phyloP scores from a whole-genome alignment of 2,329 filamentous ascomycete species.

The Beauveria brongniartii region DNA sequence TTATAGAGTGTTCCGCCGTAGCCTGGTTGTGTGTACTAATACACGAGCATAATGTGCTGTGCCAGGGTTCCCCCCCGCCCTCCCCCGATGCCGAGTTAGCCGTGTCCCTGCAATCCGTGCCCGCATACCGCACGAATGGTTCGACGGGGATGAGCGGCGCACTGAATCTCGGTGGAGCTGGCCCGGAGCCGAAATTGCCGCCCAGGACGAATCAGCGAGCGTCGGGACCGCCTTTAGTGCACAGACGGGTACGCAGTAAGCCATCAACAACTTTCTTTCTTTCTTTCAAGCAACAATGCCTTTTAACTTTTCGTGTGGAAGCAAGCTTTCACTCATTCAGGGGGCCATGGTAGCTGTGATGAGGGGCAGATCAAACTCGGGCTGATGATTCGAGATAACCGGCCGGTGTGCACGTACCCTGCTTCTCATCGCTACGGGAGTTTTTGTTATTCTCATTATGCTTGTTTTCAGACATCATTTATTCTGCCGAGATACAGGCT shows the following conservation, averaged over 20 bases:
- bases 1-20: no score
- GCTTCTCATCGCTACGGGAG: background rate
- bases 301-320: no score
- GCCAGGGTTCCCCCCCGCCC: background rate
- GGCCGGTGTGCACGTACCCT: background rate
- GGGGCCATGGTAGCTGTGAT: background rate
- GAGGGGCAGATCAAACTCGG: background rate
- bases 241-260: background rate
- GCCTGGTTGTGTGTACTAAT: no score
- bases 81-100: conserved; percentile 6
- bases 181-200: background rate
- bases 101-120: background rate
- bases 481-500: background rate
- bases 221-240: background rate
- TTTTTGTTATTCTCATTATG: background rate
- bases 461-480: background rate
- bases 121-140: background rate
- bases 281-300: no score
- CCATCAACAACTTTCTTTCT: no score
- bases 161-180: background rate
- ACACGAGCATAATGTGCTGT: background rate
- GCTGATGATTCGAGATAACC: background rate
- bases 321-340: no score
- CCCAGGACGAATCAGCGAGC: conserved; percentile 2
- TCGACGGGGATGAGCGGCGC: background rate